A percentile compares a stretch with the other conserved stretches of the same genome.
Evolutionary conservation across 2,329 filamentous ascomycete genomes (phyloP).

Genomic region (Zasmidium cellare): DNA sequence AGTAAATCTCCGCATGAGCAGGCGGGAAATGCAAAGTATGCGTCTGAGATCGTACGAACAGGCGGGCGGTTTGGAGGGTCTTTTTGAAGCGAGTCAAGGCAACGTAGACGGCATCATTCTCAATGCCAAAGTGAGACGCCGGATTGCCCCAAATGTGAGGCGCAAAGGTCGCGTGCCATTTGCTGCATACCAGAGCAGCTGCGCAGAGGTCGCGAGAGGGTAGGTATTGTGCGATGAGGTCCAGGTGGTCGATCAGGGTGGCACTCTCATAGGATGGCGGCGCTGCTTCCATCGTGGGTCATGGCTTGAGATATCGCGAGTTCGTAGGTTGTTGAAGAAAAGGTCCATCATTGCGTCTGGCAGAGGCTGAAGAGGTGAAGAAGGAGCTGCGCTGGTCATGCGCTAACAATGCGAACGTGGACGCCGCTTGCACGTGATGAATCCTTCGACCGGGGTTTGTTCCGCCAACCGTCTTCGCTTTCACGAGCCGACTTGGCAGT

Average conservation of each 20-base stretch:
- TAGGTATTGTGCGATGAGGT: slow-evolving; percentile 58
- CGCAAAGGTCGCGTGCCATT: slow-evolving; percentile 60
- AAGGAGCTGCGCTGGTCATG: too few species aligned
- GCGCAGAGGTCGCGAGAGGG: slow-evolving; percentile 58
- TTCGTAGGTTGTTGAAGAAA: not conserved
- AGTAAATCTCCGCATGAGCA: slow-evolving; percentile 61
- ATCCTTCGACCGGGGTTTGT: too few species aligned
- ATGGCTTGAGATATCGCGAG: not conserved
- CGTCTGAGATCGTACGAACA: slow-evolving; percentile 55
- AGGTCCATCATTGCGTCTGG: not conserved
- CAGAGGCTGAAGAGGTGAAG: too few species aligned
- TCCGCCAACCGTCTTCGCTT: too few species aligned
- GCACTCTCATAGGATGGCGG: slow-evolving; percentile 62
- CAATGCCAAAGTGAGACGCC: slow-evolving; percentile 60
- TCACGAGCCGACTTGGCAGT: too few species aligned
- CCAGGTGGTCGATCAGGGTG: slow-evolving; percentile 56
- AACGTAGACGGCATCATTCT: slow-evolving; percentile 63
- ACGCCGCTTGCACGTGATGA: too few species aligned
- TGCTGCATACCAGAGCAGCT: slow-evolving; percentile 55
- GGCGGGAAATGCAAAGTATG: slow-evolving; percentile 64
- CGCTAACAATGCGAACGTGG: too few species aligned
- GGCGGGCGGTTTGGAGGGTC: slow-evolving; percentile 55
- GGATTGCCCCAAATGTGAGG: slow-evolving; percentile 64
- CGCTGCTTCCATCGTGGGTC: slow-evolving; percentile 52
- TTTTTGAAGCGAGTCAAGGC: slow-evolving; percentile 61